These are phyloP conservation scores for Aurifilum marmelostoma DNA, from an alignment of 2,329 filamentous ascomycete species.

Conservation along the genomic window DNA sequence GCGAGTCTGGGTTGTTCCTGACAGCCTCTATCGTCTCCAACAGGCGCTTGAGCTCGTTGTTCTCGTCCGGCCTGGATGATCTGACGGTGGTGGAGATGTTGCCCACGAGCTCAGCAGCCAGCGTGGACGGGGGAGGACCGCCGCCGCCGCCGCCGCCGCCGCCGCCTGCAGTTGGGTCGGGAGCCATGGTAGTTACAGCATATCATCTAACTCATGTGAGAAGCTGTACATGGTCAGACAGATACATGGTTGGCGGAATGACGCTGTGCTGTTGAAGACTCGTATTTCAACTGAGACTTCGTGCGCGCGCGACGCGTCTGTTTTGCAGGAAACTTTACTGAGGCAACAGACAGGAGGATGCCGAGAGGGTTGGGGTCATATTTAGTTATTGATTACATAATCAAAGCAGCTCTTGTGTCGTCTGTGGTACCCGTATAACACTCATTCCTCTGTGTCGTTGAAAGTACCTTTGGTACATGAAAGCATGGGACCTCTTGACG, in stretches of 20 bases:
- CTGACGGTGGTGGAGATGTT: conserved; percentile 70
- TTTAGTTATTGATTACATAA: not conserved
- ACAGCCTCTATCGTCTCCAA: conserved; percentile 59
- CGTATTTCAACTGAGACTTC: not conserved
- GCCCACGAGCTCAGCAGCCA: conserved; percentile 85
- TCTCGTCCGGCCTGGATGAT: conserved; percentile 66
- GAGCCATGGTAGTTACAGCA: conserved; percentile 22
- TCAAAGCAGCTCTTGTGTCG: not conserved
- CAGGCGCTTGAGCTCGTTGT: conserved; percentile 75
- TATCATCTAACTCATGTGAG: conserved; percentile 11
- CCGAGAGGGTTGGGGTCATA: conserved; percentile 17
- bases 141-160: conserved; percentile 17
- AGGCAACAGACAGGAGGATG: conserved; percentile 6
- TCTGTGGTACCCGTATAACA: not conserved
- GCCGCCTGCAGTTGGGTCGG: conserved; percentile 28
- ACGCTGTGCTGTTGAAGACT: not conserved
- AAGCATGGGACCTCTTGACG: no score
- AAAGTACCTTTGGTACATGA: no score
- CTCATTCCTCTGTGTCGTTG: no score
- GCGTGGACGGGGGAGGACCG: conserved; percentile 70
- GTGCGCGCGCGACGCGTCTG: conserved; percentile 24
- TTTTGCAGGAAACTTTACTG: not conserved
- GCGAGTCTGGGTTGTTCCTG: conserved; percentile 53
- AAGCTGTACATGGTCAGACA: not conserved
- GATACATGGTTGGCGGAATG: conserved; percentile 8